Conservation (phyloP, 768 basidiomycete species). For the Jaapia argillacea region DNA sequence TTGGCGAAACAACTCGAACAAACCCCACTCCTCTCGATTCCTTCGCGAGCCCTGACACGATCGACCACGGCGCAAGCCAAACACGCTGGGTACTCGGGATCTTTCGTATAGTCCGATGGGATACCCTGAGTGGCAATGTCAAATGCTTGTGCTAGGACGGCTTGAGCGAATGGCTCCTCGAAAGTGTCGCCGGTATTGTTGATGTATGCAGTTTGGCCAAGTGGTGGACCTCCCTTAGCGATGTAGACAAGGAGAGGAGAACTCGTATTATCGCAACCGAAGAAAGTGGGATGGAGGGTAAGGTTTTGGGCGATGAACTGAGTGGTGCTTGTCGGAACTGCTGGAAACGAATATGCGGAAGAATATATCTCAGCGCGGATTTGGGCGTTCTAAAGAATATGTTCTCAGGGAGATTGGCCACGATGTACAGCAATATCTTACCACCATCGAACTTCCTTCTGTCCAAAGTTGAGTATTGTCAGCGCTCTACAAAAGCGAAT, state of each 20-base stretch:
- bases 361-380: slow-evolving; percentile 28
- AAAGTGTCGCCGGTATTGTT: slow-evolving; percentile 51
- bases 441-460: not conserved
- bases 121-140: slow-evolving; percentile 40
- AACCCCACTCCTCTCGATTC: slow-evolving; percentile 11
- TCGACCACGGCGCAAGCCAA: slow-evolving; percentile 61
- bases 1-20: slow-evolving; percentile 17
- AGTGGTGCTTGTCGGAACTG: slow-evolving; percentile 40
- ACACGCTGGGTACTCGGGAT: slow-evolving; percentile 53
- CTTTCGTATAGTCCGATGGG: slow-evolving; percentile 25
- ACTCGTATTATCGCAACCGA: slow-evolving; percentile 41
- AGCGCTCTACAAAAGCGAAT: not conserved
- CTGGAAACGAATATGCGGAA: slow-evolving; percentile 35
- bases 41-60: slow-evolving; percentile 11
- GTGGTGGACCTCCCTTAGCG: slow-evolving; percentile 67
- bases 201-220: slow-evolving; percentile 49
- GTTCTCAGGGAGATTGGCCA: not conserved
- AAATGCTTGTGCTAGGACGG: slow-evolving; percentile 56
- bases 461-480: not conserved
- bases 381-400: slow-evolving; percentile 35
- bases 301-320: slow-evolving; percentile 51
- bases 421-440: not conserved
- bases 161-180: slow-evolving; percentile 35
- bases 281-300: slow-evolving; percentile 65
- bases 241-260: slow-evolving; percentile 70